These are phyloP conservation scores for Ceratobasidium sp. DNA, from an alignment of 1,284 basidiomycete species.

Conservation along the genomic window DNA sequence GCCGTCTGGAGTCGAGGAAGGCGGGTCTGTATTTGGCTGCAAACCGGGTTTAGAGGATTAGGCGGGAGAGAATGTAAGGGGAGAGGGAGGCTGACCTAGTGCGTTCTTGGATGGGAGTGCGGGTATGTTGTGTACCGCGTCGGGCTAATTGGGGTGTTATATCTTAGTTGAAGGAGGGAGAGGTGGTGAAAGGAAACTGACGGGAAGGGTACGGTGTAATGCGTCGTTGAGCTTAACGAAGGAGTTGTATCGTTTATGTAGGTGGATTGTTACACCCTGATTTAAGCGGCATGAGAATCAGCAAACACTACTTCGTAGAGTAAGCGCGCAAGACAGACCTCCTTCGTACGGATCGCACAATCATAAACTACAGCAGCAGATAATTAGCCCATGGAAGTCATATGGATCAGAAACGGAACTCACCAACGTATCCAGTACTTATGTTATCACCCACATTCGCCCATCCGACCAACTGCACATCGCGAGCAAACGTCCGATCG, in stretches of 20 bases:
- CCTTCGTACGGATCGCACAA: constrained; percentile 47
- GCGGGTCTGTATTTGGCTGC: constrained; percentile 68
- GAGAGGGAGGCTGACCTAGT: constrained; percentile 63
- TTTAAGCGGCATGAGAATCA: background rate
- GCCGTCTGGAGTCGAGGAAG: constrained; percentile 78
- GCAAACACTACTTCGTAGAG: background rate
- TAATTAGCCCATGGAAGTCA: background rate
- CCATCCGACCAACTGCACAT: constrained; percentile 46
- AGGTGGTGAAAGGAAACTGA: constrained; percentile 56
- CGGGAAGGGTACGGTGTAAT: constrained; percentile 69
- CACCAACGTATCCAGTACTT: constrained; percentile 46
- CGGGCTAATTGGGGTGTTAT: constrained; percentile 56
- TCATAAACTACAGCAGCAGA: constrained; percentile 41
- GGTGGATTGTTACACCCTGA: constrained; percentile 74
- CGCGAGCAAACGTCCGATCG: constrained; percentile 45
- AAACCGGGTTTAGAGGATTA: background rate
- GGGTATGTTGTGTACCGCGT: constrained; percentile 69
- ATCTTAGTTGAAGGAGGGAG: background rate
- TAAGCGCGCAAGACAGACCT: constrained; percentile 5
- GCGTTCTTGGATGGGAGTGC: constrained; percentile 78
- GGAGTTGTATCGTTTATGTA: constrained; percentile 78
- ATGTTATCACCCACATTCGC: constrained; percentile 47
- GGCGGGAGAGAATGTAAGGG: background rate
- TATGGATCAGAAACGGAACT: constrained; percentile 5
- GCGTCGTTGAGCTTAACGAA: constrained; percentile 71